Conservation (phyloP, 176 grass and related monocot species). For the Oryza australiensis region DNA sequence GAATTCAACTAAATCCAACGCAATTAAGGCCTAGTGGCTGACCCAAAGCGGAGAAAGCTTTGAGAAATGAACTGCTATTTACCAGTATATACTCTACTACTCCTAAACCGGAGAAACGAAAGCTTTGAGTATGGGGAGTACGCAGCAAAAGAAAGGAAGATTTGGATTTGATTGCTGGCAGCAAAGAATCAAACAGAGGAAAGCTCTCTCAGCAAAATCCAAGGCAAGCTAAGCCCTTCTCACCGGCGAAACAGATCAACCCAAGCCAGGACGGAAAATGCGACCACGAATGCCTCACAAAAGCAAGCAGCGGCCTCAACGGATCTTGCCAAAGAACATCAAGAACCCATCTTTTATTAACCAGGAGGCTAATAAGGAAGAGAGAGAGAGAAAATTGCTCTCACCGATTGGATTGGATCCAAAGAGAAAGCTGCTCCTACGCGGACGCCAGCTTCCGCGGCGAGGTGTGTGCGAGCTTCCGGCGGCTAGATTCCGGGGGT, state of each 20-base stretch:
- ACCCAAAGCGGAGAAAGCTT: background rate
- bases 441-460: slow-evolving; percentile 10
- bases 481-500: background rate
- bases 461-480: background rate
- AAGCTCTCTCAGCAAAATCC: background rate
- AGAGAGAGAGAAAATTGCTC: background rate
- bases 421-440: background rate
- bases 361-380: background rate
- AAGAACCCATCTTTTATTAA: slow-evolving; percentile 2
- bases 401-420: slow-evolving; percentile 30
- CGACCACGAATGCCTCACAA: background rate
- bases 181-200: background rate
- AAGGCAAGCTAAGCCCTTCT: background rate
- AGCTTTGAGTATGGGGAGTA: too few relatives aligned
- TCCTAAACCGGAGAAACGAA: too few relatives aligned
- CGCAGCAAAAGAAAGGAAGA: background rate
- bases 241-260: background rate
- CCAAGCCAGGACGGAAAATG: background rate
- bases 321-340: background rate
- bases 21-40: background rate
- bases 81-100: background rate
- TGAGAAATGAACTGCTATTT: background rate
- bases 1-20: background rate
- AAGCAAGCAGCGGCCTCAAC: background rate
- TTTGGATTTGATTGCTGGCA: background rate